Conservation (phyloP, 208 protist genomes). For the Acanthamoeba divionensis region DNA sequence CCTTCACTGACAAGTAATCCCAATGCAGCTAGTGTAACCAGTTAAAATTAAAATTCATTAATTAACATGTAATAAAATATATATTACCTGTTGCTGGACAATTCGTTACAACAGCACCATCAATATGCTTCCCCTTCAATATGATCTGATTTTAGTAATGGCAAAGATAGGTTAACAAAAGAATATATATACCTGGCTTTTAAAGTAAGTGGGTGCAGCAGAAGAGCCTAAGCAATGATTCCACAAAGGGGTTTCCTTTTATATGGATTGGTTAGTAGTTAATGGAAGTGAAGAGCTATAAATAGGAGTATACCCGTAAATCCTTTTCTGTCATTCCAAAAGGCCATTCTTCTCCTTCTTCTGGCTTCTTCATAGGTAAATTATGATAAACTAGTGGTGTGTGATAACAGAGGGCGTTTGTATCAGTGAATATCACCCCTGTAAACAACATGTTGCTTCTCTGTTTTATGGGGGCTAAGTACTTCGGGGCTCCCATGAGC, state of each 20-base stretch:
- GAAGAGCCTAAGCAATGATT: slow-evolving; percentile 12
- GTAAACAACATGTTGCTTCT: too few species aligned
- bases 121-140: neutral
- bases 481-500: slow-evolving; percentile 20
- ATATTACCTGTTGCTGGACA: neutral
- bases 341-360: neutral
- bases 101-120: slow-evolving; percentile 9
- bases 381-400: neutral
- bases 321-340: neutral
- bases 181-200: neutral
- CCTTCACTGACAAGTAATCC: too few species aligned
- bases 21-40: too few species aligned
- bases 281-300: too few species aligned
- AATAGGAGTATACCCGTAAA: too few species aligned
- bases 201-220: slow-evolving; percentile 2
- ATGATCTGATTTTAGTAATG: neutral
- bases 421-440: too few species aligned
- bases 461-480: neutral
- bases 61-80: too few species aligned
- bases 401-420: neutral
- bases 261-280: too few species aligned
- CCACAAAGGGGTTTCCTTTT: neutral
- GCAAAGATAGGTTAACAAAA: neutral
- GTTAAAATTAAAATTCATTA: too few species aligned
- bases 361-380: slow-evolving; percentile 23